Percentiles rank a stretch among this genome's conserved stretches.
These are phyloP conservation scores for Cryphonectria radicalis DNA, from an alignment of 2,329 filamentous ascomycete genomes.

Conservation along the genomic window DNA sequence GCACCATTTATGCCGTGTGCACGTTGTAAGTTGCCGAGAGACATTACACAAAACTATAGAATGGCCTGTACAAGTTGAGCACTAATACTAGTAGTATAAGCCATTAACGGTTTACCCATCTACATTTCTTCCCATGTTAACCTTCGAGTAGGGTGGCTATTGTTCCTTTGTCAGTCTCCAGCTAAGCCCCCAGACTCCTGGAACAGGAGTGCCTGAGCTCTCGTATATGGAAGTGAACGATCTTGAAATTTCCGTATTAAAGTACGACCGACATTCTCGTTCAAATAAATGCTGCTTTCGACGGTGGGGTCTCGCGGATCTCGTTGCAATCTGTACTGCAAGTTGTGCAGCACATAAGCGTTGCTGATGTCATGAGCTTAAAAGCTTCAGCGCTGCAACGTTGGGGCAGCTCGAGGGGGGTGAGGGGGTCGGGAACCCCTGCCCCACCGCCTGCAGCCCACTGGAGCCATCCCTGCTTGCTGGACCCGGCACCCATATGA, in stretches of 20 bases:
- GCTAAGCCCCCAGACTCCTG: neutral
- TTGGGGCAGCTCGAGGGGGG: neutral
- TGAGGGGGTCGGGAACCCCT: conserved; percentile 2
- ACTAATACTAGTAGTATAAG: neutral
- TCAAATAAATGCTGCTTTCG: neutral
- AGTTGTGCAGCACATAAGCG: neutral
- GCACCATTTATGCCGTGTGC: no score
- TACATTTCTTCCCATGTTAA: neutral
- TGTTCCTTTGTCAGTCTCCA: neutral
- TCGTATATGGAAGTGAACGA: neutral
- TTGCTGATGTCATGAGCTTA: conserved; percentile 5
- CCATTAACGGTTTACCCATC: neutral
- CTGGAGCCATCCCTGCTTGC: conserved; percentile 21
- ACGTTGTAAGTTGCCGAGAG: neutral
- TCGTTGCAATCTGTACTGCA: neutral
- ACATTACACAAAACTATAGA: no score
- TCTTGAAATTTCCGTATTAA: neutral
- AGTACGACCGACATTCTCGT: neutral
- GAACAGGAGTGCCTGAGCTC: neutral
- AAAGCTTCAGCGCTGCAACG: neutral
- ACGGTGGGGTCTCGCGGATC: neutral
- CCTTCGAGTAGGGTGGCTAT: neutral
- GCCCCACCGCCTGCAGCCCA: conserved; percentile 23
- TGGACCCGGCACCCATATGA: neutral
- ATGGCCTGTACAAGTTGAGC: neutral